Evolutionary conservation across 2,329 filamentous ascomycete species (phyloP).

Genomic region (Diaporthe citrichinensis): DNA sequence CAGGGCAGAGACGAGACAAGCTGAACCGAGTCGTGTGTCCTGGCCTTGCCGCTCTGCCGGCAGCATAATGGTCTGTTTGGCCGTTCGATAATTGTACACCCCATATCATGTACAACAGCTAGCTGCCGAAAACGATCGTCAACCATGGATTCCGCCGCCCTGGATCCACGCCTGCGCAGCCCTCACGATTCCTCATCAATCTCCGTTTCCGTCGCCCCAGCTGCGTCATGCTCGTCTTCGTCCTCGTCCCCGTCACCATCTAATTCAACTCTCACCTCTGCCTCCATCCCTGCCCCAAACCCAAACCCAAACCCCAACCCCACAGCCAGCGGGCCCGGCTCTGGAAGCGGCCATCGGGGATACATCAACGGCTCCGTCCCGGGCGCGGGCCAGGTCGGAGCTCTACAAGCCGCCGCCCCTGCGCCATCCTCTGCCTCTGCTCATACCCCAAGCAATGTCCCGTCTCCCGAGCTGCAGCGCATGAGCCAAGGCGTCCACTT

Average conservation of each 20-base stretch:
- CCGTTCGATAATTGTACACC: background rate
- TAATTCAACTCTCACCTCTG: conserved; percentile 16
- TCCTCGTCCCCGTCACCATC: conserved; percentile 27
- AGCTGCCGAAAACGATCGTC: conserved; percentile 12
- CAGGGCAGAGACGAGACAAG: background rate
- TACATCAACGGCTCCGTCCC: conserved; percentile 24
- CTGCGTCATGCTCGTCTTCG: conserved; percentile 1
- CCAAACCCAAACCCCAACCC: background rate
- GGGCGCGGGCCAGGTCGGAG: background rate
- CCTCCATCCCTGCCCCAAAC: background rate
- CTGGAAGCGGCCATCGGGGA: conserved; percentile 12
- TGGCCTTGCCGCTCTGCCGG: background rate
- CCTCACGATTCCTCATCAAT: conserved; percentile 36
- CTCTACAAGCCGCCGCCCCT: conserved; percentile 12
- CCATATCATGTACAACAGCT: background rate
- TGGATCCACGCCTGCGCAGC: conserved; percentile 42
- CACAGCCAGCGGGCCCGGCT: conserved; percentile 16
- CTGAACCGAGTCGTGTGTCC: conserved; percentile 6
- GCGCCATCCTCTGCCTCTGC: conserved; percentile 26
- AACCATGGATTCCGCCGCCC: conserved; percentile 40
- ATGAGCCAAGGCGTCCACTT: conserved; percentile 18
- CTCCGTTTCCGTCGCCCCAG: conserved; percentile 31
- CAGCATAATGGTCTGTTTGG: background rate
- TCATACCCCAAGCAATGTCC: conserved; percentile 25
- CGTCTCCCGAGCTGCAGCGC: conserved; percentile 36